Conservation (phyloP, 768 basidiomycete species). For the Phylloporus sp. region DNA sequence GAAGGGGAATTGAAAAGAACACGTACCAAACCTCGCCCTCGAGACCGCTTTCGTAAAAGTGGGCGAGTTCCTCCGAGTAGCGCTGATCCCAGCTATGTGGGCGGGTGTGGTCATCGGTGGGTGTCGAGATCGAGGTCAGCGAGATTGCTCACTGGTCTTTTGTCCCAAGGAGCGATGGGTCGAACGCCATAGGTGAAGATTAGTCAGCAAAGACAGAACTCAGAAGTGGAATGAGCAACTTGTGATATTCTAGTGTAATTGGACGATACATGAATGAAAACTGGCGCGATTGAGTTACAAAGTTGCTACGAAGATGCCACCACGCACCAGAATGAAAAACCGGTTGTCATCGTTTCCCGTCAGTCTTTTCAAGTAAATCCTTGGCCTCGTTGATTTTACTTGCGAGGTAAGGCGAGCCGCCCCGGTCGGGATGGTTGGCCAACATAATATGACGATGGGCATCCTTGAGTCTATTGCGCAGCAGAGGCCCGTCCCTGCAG, state of each 20-base stretch:
- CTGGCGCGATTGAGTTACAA: conserved; percentile 3
- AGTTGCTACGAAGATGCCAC: background rate
- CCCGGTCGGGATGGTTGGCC: conserved; percentile 97
- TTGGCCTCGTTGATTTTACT: conserved; percentile 99
- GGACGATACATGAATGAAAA: conserved; percentile 20
- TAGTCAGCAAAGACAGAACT: conserved; percentile 14
- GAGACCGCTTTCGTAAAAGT: conserved; percentile 74
- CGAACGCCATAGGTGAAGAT: conserved; percentile 38
- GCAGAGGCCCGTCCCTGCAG: conserved; percentile 69
- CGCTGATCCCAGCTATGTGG: conserved; percentile 67
- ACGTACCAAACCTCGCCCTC: conserved; percentile 82
- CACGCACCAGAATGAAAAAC: conserved; percentile 12
- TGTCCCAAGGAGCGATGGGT: conserved; percentile 72
- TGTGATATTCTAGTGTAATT: conserved; percentile 18
- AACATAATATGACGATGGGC: conserved; percentile 97
- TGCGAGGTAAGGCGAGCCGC: conserved; percentile 96
- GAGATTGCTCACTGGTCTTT: conserved; percentile 63
- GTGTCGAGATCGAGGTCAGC: background rate
- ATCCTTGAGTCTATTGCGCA: conserved; percentile 83
- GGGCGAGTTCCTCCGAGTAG: conserved; percentile 63
- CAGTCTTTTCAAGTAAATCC: conserved; percentile 81
- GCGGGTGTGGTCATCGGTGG: background rate
- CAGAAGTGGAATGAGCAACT: conserved; percentile 7
- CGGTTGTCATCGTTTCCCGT: conserved; percentile 39
- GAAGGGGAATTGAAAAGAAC: background rate